Evolutionary conservation across 805 yeast genomes (phyloP).

Genomic region (Lipomyces yamadae): DNA sequence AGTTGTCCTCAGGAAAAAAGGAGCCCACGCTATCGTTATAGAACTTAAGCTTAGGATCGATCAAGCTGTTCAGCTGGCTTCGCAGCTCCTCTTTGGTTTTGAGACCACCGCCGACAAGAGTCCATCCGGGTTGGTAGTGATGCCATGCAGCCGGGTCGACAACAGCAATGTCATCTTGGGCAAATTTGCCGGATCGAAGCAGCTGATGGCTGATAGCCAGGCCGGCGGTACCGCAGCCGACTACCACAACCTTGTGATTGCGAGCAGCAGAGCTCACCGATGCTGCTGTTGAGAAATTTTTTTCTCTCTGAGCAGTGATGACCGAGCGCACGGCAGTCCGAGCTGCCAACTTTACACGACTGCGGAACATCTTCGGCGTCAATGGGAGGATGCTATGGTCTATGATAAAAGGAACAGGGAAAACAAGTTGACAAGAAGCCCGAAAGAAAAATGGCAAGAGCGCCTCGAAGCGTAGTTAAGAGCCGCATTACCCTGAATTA

Average conservation of each 20-base stretch:
- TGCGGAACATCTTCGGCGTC: background rate
- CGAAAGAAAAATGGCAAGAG: background rate
- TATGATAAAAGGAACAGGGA: background rate
- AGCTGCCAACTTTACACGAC: background rate
- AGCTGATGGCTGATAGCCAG: background rate
- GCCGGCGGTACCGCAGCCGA: background rate
- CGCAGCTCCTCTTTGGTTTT: constrained; percentile 1
- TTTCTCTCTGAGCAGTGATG: background rate
- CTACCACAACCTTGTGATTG: background rate
- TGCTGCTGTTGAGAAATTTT: background rate
- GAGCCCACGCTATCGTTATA: background rate
- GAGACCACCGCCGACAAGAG: background rate
- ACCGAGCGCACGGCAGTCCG: background rate
- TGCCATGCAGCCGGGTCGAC: background rate
- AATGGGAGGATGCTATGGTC: background rate
- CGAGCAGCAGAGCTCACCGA: background rate
- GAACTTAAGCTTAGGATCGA: background rate
- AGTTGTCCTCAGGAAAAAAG: background rate
- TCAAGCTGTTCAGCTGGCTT: background rate
- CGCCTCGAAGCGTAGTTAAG: background rate
- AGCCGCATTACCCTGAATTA: background rate
- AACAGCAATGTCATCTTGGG: background rate
- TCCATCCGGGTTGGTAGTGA: background rate
- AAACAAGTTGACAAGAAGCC: background rate
- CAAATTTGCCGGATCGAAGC: background rate